A percentile compares a stretch with the other conserved stretches of the same genome.
Conservation (phyloP, 352 stramenopile genomes). For the Globisporangium echinulatum region DNA sequence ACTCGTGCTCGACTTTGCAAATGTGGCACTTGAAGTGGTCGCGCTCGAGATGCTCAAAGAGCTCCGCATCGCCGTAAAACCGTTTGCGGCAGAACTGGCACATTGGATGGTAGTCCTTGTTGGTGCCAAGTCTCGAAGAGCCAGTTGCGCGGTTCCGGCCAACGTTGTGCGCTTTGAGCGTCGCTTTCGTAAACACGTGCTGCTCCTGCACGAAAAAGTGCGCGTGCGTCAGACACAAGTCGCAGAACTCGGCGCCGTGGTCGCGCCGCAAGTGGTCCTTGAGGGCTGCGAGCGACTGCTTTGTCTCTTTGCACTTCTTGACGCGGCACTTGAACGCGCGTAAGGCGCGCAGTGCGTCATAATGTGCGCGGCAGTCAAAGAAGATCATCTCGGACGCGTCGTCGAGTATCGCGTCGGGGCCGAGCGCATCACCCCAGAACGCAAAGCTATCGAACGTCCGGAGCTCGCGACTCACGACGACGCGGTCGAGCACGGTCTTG, state of each 20-base stretch:
- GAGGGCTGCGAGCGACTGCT: constrained; percentile 44
- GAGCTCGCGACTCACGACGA: constrained; percentile 47
- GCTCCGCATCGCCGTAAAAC: constrained; percentile 80
- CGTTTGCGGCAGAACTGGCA: constrained; percentile 86
- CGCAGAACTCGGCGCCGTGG: constrained; percentile 70
- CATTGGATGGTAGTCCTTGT: constrained; percentile 80
- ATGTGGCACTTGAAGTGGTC: constrained; percentile 90
- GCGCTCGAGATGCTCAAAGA: constrained; percentile 84
- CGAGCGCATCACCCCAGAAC: constrained; percentile 68
- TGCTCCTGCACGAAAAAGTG: constrained; percentile 82
- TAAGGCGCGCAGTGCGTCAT: constrained; percentile 43
- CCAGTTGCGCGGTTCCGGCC: constrained; percentile 29
- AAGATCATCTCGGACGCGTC: constrained; percentile 78
- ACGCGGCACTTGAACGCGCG: constrained; percentile 60
- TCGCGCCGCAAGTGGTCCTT: constrained; percentile 66
- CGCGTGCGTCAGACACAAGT: constrained; percentile 68
- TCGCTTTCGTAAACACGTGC: constrained; percentile 67
- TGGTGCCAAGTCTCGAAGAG: neutral
- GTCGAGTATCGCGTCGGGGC: constrained; percentile 56
- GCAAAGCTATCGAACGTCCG: constrained; percentile 61
- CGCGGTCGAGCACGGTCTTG: constrained; percentile 57
- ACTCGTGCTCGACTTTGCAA: constrained; percentile 83
- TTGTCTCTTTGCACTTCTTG: constrained; percentile 50
- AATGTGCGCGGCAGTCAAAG: constrained; percentile 57
- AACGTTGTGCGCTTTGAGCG: constrained; percentile 60